phyloP scores from a whole-genome alignment of 2,329 filamentous ascomycete species.

The Pezicula radicicola region DNA sequence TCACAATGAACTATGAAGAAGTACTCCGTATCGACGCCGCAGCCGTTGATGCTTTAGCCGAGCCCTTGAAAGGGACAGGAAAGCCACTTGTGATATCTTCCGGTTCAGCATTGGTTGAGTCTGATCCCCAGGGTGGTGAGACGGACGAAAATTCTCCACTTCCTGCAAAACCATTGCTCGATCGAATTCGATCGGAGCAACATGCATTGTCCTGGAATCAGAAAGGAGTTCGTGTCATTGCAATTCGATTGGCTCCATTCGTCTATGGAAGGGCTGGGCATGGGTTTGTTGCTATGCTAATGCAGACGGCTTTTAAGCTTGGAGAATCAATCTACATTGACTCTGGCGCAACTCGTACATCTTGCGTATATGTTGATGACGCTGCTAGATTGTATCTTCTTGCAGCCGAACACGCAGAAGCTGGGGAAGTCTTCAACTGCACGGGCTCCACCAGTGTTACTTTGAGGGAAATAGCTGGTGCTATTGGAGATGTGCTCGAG shows the following conservation, averaged over 20 bases:
- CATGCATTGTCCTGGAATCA: conserved; percentile 26
- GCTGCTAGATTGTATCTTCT: conserved; percentile 38
- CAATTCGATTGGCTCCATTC: conserved; percentile 38
- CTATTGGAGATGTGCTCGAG: conserved; percentile 24
- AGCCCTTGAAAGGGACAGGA: conserved; percentile 28
- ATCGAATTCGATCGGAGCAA: conserved; percentile 26
- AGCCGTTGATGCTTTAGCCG: conserved; percentile 35
- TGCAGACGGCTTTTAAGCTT: conserved; percentile 24
- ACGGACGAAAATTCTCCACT: conserved; percentile 18
- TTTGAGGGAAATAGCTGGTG: conserved; percentile 25
- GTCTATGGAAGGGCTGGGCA: conserved; percentile 40
- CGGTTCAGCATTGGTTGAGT: conserved; percentile 25
- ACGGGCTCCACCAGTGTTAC: conserved; percentile 29
- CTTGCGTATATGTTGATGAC: conserved; percentile 39
- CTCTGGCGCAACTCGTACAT: conserved; percentile 25
- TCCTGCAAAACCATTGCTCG: conserved; percentile 19
- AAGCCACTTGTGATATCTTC: conserved; percentile 35
- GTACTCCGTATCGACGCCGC: conserved; percentile 30
- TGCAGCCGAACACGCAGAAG: conserved; percentile 29
- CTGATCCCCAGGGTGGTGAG: conserved; percentile 28
- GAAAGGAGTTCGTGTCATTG: conserved; percentile 31
- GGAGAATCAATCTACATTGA: conserved; percentile 29
- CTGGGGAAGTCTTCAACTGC: conserved; percentile 34
- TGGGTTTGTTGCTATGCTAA: conserved; percentile 28
- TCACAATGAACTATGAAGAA: conserved; percentile 20